Percentiles rank a stretch among this genome's conserved stretches.
Evolutionary conservation across 768 basidiomycete species (phyloP).

Genomic region (Tricholoma saponaceum): DNA sequence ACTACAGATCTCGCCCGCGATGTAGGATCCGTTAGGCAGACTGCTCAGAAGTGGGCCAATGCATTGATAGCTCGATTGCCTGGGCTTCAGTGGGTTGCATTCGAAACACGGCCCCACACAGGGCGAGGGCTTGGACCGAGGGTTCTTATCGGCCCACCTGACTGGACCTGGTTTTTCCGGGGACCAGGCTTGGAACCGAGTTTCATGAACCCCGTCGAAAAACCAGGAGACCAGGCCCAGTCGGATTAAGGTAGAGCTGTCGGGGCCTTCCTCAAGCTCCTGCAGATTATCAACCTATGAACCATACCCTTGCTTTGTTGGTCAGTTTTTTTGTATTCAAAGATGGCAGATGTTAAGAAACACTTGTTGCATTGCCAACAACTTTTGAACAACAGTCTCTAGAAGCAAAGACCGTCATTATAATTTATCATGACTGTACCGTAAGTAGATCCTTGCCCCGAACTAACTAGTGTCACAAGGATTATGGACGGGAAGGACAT

Average conservation of each 20-base stretch:
- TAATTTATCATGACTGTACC: neutral
- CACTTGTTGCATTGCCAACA: neutral
- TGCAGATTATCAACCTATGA: neutral
- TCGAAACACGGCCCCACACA: slow-evolving; percentile 11
- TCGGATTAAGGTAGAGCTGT: neutral
- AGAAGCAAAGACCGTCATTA: neutral
- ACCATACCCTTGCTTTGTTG: neutral
- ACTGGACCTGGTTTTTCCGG: slow-evolving; percentile 9
- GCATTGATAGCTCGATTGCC: slow-evolving; percentile 5
- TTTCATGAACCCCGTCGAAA: neutral
- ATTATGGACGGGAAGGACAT: neutral
- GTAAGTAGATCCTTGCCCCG: neutral
- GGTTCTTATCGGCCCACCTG: slow-evolving; percentile 1
- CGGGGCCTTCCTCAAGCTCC: neutral
- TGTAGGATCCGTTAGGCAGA: slow-evolving; percentile 12
- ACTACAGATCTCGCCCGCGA: neutral
- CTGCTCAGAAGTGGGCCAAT: slow-evolving; percentile 8
- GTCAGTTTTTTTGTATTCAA: too few species aligned
- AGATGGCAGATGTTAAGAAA: too few species aligned
- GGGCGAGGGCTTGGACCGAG: slow-evolving; percentile 7
- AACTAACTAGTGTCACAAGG: neutral
- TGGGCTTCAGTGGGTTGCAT: slow-evolving; percentile 5
- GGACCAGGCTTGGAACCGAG: neutral
- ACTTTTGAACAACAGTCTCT: too few species aligned
- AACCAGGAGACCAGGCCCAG: neutral